These are phyloP conservation scores for Sordariomycetes sp. DNA, from an alignment of 2,329 filamentous ascomycete species.

Conservation along the genomic window DNA sequence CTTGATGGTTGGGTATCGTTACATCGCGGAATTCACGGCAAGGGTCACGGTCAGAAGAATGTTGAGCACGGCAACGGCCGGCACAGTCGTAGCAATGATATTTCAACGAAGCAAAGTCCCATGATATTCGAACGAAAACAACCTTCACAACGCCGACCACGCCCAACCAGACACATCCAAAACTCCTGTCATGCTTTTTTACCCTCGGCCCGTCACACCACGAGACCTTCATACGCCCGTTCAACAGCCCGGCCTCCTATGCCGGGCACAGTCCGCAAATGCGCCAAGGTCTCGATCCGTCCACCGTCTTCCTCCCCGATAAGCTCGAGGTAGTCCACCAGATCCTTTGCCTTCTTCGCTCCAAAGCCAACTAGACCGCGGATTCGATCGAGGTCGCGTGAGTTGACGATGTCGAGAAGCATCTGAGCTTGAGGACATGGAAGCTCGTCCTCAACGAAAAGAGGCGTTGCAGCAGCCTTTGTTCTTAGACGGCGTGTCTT, in stretches of 20 bases:
- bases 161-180: no score
- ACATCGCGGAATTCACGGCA: no score
- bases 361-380: conserved; percentile 61
- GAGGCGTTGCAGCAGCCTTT: conserved; percentile 13
- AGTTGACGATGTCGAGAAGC: conserved; percentile 65
- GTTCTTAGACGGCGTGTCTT: conserved; percentile 20
- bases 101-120: no score
- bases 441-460: conserved; percentile 1
- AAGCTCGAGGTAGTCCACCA: conserved; percentile 46
- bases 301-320: conserved; percentile 28
- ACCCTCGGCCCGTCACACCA: no score
- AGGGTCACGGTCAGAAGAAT: no score
- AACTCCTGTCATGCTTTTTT: no score
- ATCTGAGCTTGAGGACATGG: conserved; percentile 39
- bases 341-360: conserved; percentile 57
- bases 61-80: no score
- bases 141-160: no score
- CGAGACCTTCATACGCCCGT: conserved; percentile 42
- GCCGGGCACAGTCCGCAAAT: conserved; percentile 45
- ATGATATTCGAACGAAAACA: no score
- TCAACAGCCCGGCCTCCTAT: conserved; percentile 49
- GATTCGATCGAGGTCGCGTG: conserved; percentile 57
- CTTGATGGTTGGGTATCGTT: no score
- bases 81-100: no score
- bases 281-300: conserved; percentile 35